Percentiles rank a stretch among this genome's conserved stretches.
These are phyloP conservation scores for Cocos nucifera DNA, from an alignment of 176 grass and related monocot species.

Conservation along the genomic window DNA sequence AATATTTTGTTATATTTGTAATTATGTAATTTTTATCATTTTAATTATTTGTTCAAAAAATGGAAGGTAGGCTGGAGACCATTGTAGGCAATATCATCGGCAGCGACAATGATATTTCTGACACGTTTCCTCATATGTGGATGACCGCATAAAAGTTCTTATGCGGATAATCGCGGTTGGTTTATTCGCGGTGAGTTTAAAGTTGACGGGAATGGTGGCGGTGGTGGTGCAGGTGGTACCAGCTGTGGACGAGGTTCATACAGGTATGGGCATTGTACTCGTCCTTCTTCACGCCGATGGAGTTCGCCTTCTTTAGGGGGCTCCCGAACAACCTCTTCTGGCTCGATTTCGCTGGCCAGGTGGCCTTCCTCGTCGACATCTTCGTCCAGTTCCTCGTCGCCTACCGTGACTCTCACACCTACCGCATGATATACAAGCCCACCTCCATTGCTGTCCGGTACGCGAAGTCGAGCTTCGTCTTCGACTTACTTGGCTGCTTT, in stretches of 20 bases:
- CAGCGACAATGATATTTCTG: too few species aligned
- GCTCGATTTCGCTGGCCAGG: constrained; percentile 74
- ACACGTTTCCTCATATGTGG: too few species aligned
- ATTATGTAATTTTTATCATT: too few species aligned
- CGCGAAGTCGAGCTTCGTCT: constrained; percentile 65
- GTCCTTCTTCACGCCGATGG: constrained; percentile 90
- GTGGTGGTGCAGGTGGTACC: constrained; percentile 44
- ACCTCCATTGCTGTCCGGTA: constrained; percentile 65
- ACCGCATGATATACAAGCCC: constrained; percentile 43
- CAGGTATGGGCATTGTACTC: constrained; percentile 73
- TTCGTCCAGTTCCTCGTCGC: constrained; percentile 58
- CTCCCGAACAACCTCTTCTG: constrained; percentile 69
- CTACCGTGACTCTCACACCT: constrained; percentile 73
- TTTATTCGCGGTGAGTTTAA: not conserved
- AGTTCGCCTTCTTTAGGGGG: constrained; percentile 89
- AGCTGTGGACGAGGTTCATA: constrained; percentile 75
- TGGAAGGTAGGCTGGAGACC: too few species aligned
- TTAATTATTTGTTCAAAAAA: too few species aligned
- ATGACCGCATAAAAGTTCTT: too few species aligned
- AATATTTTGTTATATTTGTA: too few species aligned
- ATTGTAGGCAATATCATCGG: too few species aligned
- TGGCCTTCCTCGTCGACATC: constrained; percentile 73
- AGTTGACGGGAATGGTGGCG: not conserved
- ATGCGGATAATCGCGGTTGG: too few species aligned
- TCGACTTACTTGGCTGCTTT: constrained; percentile 70